Conservation (phyloP, 2,329 filamentous ascomycete species). For the Penicillium concentricum region DNA sequence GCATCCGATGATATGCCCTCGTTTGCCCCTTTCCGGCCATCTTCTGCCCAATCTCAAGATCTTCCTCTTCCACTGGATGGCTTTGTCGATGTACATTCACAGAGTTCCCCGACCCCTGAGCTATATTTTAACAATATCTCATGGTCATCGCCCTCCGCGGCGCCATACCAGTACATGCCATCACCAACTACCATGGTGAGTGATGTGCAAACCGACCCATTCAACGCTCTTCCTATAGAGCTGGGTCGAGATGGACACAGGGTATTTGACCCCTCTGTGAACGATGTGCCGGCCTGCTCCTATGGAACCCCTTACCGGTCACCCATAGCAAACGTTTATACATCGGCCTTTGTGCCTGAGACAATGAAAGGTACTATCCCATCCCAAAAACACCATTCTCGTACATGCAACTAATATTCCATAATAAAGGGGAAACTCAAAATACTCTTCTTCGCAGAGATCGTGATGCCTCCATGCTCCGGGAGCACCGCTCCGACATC, state of each 20-base stretch:
- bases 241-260: slow-evolving; percentile 32
- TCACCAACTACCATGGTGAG: slow-evolving; percentile 36
- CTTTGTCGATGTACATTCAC: neutral
- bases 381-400: slow-evolving; percentile 40
- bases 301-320: slow-evolving; percentile 39
- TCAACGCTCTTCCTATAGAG: slow-evolving; percentile 37
- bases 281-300: slow-evolving; percentile 40
- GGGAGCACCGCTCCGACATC: slow-evolving; percentile 31
- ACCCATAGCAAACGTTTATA: slow-evolving; percentile 40
- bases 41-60: neutral
- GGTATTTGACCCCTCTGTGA: slow-evolving; percentile 43
- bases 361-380: slow-evolving; percentile 41
- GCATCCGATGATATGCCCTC: neutral
- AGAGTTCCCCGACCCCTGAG: slow-evolving; percentile 9
- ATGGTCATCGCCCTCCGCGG: slow-evolving; percentile 16
- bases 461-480: slow-evolving; percentile 35
- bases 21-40: slow-evolving; percentile 3
- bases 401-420: slow-evolving; percentile 41
- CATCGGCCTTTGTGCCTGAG: slow-evolving; percentile 39
- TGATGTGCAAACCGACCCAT: slow-evolving; percentile 40
- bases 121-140: slow-evolving; percentile 13
- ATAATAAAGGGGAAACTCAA: slow-evolving; percentile 32
- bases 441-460: slow-evolving; percentile 33
- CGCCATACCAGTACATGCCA: slow-evolving; percentile 16
- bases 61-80: neutral